A percentile compares a stretch with the other conserved stretches of the same genome.
Evolutionary conservation across 164 flowering plant genomes (phyloP).

Genomic region (Aristolochia fimbriata): DNA sequence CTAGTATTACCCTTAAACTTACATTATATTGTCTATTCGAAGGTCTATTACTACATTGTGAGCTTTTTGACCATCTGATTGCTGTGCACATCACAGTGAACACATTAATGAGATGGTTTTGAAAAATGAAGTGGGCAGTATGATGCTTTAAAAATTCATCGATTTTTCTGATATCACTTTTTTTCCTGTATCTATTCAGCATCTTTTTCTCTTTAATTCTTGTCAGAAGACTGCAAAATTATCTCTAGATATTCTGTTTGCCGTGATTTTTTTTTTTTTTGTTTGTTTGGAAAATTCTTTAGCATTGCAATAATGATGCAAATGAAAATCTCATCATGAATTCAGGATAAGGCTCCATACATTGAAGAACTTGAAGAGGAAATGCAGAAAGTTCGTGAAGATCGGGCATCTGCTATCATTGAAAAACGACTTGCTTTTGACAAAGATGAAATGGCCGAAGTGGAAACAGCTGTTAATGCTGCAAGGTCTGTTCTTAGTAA

Average conservation of each 20-base stretch:
- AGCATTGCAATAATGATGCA: not conserved
- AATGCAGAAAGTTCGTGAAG: conserved; percentile 78
- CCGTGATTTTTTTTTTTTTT: not conserved
- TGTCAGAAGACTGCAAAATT: too few relatives aligned
- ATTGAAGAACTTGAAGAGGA: conserved; percentile 94
- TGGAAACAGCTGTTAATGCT: conserved; percentile 70
- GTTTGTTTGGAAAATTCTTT: not conserved
- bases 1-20: too few relatives aligned
- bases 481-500: conserved; percentile 50
- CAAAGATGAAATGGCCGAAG: conserved; percentile 77
- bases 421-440: conserved; percentile 74
- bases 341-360: conserved; percentile 77
- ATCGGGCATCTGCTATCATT: conserved; percentile 59
- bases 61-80: too few relatives aligned
- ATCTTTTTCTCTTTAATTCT: too few relatives aligned
- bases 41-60: too few relatives aligned
- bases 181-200: too few relatives aligned
- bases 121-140: too few relatives aligned
- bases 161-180: too few relatives aligned
- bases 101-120: too few relatives aligned
- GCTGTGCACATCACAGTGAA: too few relatives aligned
- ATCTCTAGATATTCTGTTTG: conserved; percentile 12
- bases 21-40: too few relatives aligned
- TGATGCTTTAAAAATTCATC: too few relatives aligned
- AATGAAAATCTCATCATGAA: not conserved